Base-by-base conservation (phyloP, 2,329 filamentous ascomycete species). In the Verticillium longisporum region DNA sequence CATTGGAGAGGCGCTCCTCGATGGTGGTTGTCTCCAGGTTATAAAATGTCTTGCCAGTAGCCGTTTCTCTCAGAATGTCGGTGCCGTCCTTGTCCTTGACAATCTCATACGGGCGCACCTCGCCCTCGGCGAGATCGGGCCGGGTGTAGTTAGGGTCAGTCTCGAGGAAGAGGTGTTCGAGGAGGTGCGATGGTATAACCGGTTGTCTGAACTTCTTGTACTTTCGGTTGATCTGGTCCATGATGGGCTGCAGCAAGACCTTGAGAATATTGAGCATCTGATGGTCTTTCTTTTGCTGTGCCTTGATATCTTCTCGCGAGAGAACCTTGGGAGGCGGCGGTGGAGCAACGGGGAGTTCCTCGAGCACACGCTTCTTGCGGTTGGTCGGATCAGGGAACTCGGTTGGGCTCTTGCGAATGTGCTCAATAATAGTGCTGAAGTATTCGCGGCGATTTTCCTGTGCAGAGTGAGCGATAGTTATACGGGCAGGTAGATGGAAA, bases 1-100 rank as follows among this genome's bases (percentile, higher is more conserved):
- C 95, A 72, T 99, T 98, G 4, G 92, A 96, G 37, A 99, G 80
- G n/a, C 95, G 88, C 72, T 97, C 92, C 77, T 99, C 95, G 59
- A 99, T 97, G 1, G 90, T 94, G 3, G 89, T 89, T 11, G 94
- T 90, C 70, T 98, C 93, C 55, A 99, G 80, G 67, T 99, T 99
- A 79, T 97, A 98, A 73, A 88, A 98, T 73, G 93, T 95, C 73
- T 95, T 97, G 61, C 87, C 87, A 1, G 87, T 91, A 1, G 83
- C 82, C 5, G 85, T 87, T 66, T 98, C 90, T 45, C 86, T 80
- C 55, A 99, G 78, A 15, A 93, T 92, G 50, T 86, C 81, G 11
- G 89, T 86, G 9, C 90, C 93, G 65, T 95, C 85, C 64, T 88
- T 87, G 72, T 99, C 94, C 67, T 86, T 87, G 45, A 86, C 86